A percentile compares a stretch with the other conserved stretches of the same genome.
These are phyloP conservation scores for Amanita rimosa DNA, from an alignment of 768 basidiomycete genomes.

Conservation along the genomic window DNA sequence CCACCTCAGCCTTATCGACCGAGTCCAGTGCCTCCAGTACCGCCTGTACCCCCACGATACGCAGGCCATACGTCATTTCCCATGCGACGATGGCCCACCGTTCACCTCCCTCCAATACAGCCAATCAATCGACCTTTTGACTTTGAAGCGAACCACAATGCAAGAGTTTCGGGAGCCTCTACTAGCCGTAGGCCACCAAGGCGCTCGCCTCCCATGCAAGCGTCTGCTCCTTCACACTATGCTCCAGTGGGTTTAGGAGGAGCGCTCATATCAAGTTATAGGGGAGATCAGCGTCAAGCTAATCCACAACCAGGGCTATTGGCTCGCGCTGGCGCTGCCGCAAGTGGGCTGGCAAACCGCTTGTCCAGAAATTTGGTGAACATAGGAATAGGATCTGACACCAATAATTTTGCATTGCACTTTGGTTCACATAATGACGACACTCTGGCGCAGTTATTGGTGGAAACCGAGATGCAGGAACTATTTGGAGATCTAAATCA, in stretches of 20 bases:
- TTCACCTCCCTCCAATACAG: conserved; percentile 31
- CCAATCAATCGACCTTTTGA: conserved; percentile 40
- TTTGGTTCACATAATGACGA: conserved; percentile 8
- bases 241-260: conserved; percentile 62
- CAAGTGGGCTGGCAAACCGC: conserved; percentile 6
- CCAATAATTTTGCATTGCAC: not conserved
- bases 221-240: conserved; percentile 40
- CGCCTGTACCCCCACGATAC: conserved; percentile 30
- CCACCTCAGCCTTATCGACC: conserved; percentile 31
- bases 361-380: conserved; percentile 1
- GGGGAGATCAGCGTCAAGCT: conserved; percentile 9
- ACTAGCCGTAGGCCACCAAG: conserved; percentile 11
- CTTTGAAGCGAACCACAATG: conserved; percentile 28
- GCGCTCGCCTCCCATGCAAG: conserved; percentile 14
- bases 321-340: conserved; percentile 7
- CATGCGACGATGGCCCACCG: conserved; percentile 21
- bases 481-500: conserved; percentile 2
- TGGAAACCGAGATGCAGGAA: conserved; percentile 6
- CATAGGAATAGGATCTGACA: conserved; percentile 1
- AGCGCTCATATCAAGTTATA: conserved; percentile 36
- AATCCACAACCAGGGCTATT: conserved; percentile 12
- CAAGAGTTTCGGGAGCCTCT: conserved; percentile 6
- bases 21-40: conserved; percentile 43
- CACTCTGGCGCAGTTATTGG: conserved; percentile 8
- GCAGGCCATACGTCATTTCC: conserved; percentile 25